These are phyloP conservation scores for Diutina mesorugosa DNA, from an alignment of 1,139 yeast species.

Conservation along the genomic window DNA sequence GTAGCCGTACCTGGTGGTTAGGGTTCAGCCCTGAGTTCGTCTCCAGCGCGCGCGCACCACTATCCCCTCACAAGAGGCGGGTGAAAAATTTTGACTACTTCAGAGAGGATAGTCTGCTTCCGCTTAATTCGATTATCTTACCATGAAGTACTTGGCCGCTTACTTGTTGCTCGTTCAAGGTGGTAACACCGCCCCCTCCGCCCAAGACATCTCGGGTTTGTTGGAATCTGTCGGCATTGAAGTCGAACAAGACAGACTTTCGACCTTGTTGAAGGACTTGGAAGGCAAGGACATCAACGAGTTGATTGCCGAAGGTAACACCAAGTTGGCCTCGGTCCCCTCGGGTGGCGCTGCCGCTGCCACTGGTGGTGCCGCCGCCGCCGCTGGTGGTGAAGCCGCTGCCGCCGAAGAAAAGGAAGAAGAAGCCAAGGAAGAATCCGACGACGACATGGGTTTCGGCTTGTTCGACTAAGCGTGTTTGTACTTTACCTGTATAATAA, in stretches of 20 bases:
- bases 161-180: constrained; percentile 79
- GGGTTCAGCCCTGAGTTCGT: neutral
- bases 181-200: constrained; percentile 70
- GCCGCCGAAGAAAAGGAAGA: constrained; percentile 34
- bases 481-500: constrained; percentile 2
- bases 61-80: neutral
- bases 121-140: constrained; percentile 14
- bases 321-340: constrained; percentile 75
- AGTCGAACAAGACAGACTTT: constrained; percentile 62
- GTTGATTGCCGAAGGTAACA: constrained; percentile 69
- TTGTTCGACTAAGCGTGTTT: constrained; percentile 53
- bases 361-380: constrained; percentile 32
- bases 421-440: constrained; percentile 45
- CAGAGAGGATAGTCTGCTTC: constrained; percentile 18
- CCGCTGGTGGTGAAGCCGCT: constrained; percentile 20
- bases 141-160: constrained; percentile 86
- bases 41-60: neutral
- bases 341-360: constrained; percentile 73
- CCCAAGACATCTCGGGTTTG: constrained; percentile 58
- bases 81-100: constrained; percentile 5
- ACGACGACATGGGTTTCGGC: constrained; percentile 85
- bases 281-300: constrained; percentile 70
- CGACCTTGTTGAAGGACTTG: constrained; percentile 52
- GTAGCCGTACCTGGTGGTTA: neutral
- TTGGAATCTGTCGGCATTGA: constrained; percentile 70